Base-by-base conservation (phyloP, 495 filamentous ascomycete species). In the Trichoderma orchidacearum region DNA sequence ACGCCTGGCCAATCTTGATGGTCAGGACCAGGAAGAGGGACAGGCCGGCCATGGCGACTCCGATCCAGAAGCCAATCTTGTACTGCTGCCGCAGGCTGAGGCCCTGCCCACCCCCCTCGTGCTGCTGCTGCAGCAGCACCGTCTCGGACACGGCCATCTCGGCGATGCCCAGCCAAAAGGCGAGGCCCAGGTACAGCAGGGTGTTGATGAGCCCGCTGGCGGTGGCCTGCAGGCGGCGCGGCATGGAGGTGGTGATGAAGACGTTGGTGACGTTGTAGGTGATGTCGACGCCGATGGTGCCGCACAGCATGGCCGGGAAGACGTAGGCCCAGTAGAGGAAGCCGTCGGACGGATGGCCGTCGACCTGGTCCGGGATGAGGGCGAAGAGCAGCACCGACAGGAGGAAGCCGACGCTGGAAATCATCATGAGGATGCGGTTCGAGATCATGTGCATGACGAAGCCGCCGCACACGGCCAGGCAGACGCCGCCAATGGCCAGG, bases 191-290 rank as follows among this genome's bases (percentile, higher is more conserved):
- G 58, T 88, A 85, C 30, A 91, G 50, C 3, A 80, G 55, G 52
- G 72, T 71, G 63, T 75, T 74, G 36, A 75, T 71, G 11, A 76
- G 65, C 0, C 83, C 89, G 0, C 89, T 90, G 0, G 88, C 88
- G 0, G 90, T 73, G 1, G 87, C 88, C 65, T 95, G 90, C 36
- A 80, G 76, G 8, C 77, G 72, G 35, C 78, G 75, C 0, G 88
- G 85, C 61, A 93, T 72, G 5, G 78, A 80, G 0, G 85, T 87
- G 0, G 86, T 90, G 64, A 92, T 85, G 65, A 93, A 94, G 50
- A 95, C 82, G 63, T 90, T 93, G 34, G 86, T 80, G 7, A 95
- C 75, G 61, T 87, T 90, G 74, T 85, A 95, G 27, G 82, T 86
- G 58, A 93, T 83, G 62, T 95, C 90, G 50, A 94, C 85, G 5